Base-by-base conservation (phyloP, 2,329 filamentous ascomycete genomes). In the Aspergillus persii region DNA sequence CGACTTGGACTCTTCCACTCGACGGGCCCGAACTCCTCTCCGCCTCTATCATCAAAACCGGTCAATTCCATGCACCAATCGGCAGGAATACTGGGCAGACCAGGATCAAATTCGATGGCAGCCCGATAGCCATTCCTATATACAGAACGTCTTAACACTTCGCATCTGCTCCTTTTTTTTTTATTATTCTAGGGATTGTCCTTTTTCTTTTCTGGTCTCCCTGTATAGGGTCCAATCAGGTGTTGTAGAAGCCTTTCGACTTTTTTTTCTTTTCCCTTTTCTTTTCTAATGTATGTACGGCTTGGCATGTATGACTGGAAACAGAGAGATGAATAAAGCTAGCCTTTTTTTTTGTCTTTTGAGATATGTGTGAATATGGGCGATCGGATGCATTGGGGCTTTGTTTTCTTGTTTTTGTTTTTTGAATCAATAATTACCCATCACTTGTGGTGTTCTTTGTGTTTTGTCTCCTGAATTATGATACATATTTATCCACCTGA, bases 1-100 rank as follows among this genome's bases (percentile, higher is more conserved):
- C 73, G 75, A 41, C 68, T 74, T 29, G 69, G 74, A 33, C 61
- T 76, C 26, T 76, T 76, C 44, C 70, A 70, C 44, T 64, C 70
- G 15, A 57, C 65, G 8, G 59, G 65, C 23, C 61, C 67, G 18
- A 74, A 71, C 62, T 74, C 74, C 5, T 68, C 71, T 3, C 68
- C 71, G 11, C 62, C 68, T n/a, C 58, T 71, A n/a, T 62, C 68
- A 15, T 64, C 70, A 12, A 74, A 73, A 56, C 61, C 68, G 18
- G 69, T 68, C 49, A 71, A 70, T 53, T 63, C 67, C 27, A 61
- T 75, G 33, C 73, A 74, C 64, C 69, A 70, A 23, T 70, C 73
- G 26, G 56, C 66, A 8, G 68, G 69, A 15, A 62, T 74, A 57
- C 65, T 68, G 53, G 66, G 69, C 44, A 68, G 64, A 55, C 60